Evolutionary conservation across 768 basidiomycete genomes (phyloP), one percentile per base, ranked within the genome.

Genomic region (Nidula microcarpa): DNA sequence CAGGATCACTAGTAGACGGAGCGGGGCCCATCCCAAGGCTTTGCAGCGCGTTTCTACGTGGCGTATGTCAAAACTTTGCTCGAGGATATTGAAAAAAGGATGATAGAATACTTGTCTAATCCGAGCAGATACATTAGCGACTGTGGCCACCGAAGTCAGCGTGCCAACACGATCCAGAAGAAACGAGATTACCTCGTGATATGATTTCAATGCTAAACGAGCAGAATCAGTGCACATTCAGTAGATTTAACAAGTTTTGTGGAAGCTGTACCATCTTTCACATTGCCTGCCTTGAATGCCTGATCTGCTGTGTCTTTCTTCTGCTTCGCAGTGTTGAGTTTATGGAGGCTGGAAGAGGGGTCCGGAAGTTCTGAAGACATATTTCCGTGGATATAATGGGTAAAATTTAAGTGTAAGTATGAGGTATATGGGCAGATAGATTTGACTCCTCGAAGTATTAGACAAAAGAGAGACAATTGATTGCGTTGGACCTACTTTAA

Each of bases 71-170:
- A n/a, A 39, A 39, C 37, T 9, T 39, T 9, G 37, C n/a, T 32
- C 32, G 18, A 52, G 9, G 35, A 43, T 45, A 45, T 32, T 43
- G 10, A 14, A 18, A 3, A 47, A 50, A 39, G 34, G 32, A 44
- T 37, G 33, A 46, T 7, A 41, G 67, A 83, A 55, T 62, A 89
- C 89, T 88, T 92, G 76, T 91, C 86, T 47, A 93, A 67, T 17
- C 91, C 91, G 43, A 81, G 72, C 11, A 91, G 75, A 59, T 84
- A 91, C 76, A 91, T 74, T 49, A 91, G 69, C 18, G 89, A 72
- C 90, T 89, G 54, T 18, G 47, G 10, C 13, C 30, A 53, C 33
- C 13, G 16, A 17, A 54, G 52, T 53, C 17, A 55, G 53, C 6
- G 8, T 11, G 32, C 5, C 16, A 10, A 61, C 17, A n/a, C n/a